These are phyloP conservation scores for Byssoonygena ceratinophila DNA, from an alignment of 2,329 filamentous ascomycete species.

Conservation along the genomic window DNA sequence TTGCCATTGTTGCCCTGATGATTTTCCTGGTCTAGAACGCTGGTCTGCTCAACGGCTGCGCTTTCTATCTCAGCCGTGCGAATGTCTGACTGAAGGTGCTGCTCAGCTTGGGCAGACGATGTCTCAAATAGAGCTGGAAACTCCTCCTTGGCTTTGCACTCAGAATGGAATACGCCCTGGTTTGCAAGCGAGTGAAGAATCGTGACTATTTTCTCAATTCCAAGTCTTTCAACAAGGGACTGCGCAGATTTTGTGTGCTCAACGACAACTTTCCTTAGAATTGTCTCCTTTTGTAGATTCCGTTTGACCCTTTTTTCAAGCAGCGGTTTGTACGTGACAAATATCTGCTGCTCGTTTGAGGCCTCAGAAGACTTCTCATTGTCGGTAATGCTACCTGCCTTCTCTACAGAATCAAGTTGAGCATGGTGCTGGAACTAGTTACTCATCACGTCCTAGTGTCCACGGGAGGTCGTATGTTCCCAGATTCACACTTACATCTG, in stretches of 20 bases:
- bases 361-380: neutral
- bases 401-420: neutral
- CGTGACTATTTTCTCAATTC: neutral
- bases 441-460: neutral
- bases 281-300: neutral
- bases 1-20: too few species aligned
- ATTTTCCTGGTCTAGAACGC: neutral
- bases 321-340: conserved; percentile 1
- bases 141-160: neutral
- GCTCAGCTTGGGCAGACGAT: neutral
- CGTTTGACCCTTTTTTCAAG: neutral
- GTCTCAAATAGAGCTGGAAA: conserved; percentile 8
- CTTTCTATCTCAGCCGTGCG: neutral
- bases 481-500: neutral
- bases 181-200: neutral
- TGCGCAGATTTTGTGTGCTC: neutral
- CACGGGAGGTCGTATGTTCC: too few species aligned
- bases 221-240: conserved; percentile 3
- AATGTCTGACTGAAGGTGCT: neutral
- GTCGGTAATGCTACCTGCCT: neutral
- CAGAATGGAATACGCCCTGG: conserved; percentile 1
- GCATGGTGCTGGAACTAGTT: neutral
- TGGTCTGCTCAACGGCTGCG: neutral
- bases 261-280: neutral
- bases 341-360: neutral